Base-by-base conservation (phyloP, 2,329 filamentous ascomycete species). In the Exophiala dermatitidis region DNA sequence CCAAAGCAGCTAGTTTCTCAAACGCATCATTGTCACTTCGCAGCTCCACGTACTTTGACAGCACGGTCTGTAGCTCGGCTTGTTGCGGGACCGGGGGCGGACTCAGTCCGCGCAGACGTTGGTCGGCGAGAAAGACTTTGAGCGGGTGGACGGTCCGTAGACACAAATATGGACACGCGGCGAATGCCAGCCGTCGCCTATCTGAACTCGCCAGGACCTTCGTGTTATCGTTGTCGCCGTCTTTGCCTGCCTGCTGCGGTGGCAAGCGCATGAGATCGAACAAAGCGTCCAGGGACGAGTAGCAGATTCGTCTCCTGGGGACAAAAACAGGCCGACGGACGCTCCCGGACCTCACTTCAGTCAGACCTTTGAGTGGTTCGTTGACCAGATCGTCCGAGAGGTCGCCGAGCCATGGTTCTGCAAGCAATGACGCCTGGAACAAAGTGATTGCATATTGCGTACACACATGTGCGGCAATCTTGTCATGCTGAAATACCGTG, bases 81-180 rank as follows among this genome's bases (percentile, higher is more conserved):
- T 88, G 80, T 65, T 95, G 88, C 5, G 82, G 84, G 3, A 88
- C 75, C 0, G 91, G 91, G 67, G 93, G 88, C 3, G 93, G 93
- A 83, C 94, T 93, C 46, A 84, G 80, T 0, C 93, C 90, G 9
- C 93, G 79, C 19, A 98, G 74, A 0, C 91, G 90, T 66, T 96
- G 91, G 68, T 98, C 93, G 3, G 90, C 87, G 43, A 94, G 84
- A 66, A 95, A 97, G 0, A 84, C 77, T 52, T 88, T 84, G n/a
- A 97, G 72, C 0, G 88, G 84, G 10, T 95, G 74, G 0, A 87
- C 89, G 8, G 86, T 83, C 2, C 93, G 83, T 1, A 95, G 74
- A 42, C 97, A 85, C 2, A 97, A 77, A 63, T 88, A 91, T 0
- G 89, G 89, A 0, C 88, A 85, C 0, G 85, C 81, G 2, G 85